Evolutionary conservation across 306 rosid species (phyloP), one percentile per base, ranked within the genome.

Genomic region (Acacia melanoxylon): DNA sequence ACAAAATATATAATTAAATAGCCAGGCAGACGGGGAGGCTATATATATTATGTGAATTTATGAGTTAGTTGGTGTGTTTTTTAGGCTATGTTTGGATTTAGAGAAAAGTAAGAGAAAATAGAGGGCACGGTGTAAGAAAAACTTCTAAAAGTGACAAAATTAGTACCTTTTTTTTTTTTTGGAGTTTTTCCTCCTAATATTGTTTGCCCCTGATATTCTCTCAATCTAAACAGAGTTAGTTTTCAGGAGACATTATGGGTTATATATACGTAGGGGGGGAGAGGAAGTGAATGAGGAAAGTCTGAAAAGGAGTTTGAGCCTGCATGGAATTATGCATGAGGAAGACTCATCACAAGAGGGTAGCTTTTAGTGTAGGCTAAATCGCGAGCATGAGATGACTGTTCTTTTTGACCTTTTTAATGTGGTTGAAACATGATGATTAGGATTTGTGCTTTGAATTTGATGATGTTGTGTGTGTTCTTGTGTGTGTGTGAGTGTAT

Each of bases 351-450:
- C 37, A 22, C 35, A 10, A 4, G 17, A 51, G 59, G 24, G 49
- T n/a, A 78, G 48, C 66, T 78, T 86, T 81, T 73, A 19, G 69
- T 84, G 87, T 75, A 75, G 74, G 81, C 59, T 62, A 76, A 77
- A 72, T 80, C 46, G 74, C 73, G 83, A 80, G 83, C 89, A 87
- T 74, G 86, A 85, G 70, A n/a, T n/a, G n/a, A 79, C 85, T 83
- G 83, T 75, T 79, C 62, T 78, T 86, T 85, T 84, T 17, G 1
- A 86, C 80, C 88, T 88, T 91, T 83, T 77, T 61, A 76, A 46
- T 74, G 5, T 37, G 81, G 85, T 80, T 85, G 78, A 88, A 83
- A 86, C 87, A 82, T 66, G 76, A 91, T 88, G 77, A 88, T 91
- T 82, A 80, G 66, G 51, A 82, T 63, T 44, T 27, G 41, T 24